Percentiles rank a stretch among this genome's conserved stretches.
Evolutionary conservation across 345 rosid genomes (phyloP).

Genomic region (Bruguiera parviflora): DNA sequence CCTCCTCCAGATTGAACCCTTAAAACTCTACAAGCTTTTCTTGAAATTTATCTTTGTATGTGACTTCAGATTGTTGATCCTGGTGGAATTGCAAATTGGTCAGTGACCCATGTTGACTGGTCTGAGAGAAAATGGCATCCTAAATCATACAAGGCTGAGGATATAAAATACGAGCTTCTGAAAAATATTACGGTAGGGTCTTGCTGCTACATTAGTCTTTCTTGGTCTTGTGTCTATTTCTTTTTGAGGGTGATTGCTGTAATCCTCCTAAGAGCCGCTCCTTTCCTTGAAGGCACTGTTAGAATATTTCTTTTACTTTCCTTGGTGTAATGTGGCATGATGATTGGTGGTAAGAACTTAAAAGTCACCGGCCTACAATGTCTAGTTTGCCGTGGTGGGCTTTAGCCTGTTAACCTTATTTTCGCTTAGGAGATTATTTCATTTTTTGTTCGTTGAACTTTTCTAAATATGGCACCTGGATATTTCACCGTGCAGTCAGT

Average conservation of each 20-base stretch:
- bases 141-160: constrained; percentile 68
- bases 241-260: neutral
- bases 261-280: too few species aligned
- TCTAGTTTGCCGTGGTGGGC: neutral
- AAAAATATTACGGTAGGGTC: constrained; percentile 72
- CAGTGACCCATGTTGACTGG: constrained; percentile 98
- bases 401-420: neutral
- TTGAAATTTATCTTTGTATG: constrained; percentile 18
- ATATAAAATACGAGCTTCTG: constrained; percentile 58
- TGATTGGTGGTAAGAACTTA: neutral
- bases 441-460: neutral
- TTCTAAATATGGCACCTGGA: neutral
- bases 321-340: neutral
- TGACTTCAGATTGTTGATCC: constrained; percentile 76
- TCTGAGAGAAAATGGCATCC: constrained; percentile 99
- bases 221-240: neutral
- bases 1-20: constrained; percentile 11
- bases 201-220: neutral
- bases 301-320: neutral
- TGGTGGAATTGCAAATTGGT: constrained; percentile 87
- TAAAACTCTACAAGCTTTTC: constrained; percentile 1
- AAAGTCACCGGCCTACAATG: too few species aligned
- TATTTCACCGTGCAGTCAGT: constrained; percentile 54
- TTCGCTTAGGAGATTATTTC: too few species aligned
- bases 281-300: neutral